Conservation (phyloP, 495 filamentous ascomycete genomes). For the Xanthoparmelia taractica region DNA sequence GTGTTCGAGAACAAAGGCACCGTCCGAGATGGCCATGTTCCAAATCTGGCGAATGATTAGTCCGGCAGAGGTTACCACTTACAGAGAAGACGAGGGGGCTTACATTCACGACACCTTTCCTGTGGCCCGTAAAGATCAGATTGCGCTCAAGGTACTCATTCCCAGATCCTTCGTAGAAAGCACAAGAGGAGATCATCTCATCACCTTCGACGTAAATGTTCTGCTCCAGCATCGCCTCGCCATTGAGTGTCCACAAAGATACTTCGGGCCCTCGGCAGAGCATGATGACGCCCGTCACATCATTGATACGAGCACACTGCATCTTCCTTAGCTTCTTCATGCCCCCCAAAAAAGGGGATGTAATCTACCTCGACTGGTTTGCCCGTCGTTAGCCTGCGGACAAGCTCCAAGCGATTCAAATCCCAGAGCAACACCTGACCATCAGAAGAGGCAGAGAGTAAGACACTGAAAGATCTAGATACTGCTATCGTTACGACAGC, state of each 20-base stretch:
- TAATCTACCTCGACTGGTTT: slow-evolving; percentile 44
- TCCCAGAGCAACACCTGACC: slow-evolving; percentile 88
- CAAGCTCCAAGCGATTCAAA: slow-evolving; percentile 77
- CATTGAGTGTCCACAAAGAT: slow-evolving; percentile 82
- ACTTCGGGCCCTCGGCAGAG: slow-evolving; percentile 68
- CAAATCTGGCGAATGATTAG: slow-evolving; percentile 37
- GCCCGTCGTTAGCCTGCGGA: slow-evolving; percentile 59
- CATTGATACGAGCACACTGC: slow-evolving; percentile 78
- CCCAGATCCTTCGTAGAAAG: slow-evolving; percentile 85
- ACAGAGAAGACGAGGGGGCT: not conserved
- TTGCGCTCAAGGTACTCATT: slow-evolving; percentile 90
- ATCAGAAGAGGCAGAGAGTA: slow-evolving; percentile 73
- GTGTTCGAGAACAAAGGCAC: slow-evolving; percentile 51
- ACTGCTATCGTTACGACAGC: slow-evolving; percentile 75
- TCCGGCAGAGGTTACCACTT: not conserved
- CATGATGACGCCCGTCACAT: slow-evolving; percentile 80
- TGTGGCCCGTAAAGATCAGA: slow-evolving; percentile 82
- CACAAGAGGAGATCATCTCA: slow-evolving; percentile 68
- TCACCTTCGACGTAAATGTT: slow-evolving; percentile 64
- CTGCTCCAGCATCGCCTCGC: slow-evolving; percentile 70
- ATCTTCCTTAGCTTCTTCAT: slow-evolving; percentile 4
- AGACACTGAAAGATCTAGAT: slow-evolving; percentile 76
- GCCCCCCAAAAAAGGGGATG: not conserved
- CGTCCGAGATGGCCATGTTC: slow-evolving; percentile 45
- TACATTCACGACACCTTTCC: slow-evolving; percentile 73